Percentiles rank a stretch among this genome's conserved stretches.
Conservation (phyloP, 2,329 filamentous ascomycete species). For the Basipetospora chlamydospora region DNA sequence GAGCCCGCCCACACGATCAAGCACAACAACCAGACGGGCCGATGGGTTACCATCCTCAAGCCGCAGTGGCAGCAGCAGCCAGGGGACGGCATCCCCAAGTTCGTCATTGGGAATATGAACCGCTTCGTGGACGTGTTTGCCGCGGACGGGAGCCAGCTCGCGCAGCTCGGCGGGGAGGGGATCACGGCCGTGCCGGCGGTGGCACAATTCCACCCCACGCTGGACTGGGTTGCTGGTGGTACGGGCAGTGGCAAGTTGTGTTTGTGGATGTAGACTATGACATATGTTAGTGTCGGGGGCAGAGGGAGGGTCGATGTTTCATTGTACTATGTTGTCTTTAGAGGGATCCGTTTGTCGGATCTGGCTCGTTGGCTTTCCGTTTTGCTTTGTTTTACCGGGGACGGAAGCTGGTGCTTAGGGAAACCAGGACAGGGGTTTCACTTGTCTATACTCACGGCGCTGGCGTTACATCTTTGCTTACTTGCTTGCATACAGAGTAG, state of each 20-base stretch:
- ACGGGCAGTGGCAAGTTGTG: constrained; percentile 87
- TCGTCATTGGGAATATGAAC: constrained; percentile 95
- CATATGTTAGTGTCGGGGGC: too few species aligned
- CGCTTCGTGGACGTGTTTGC: constrained; percentile 88
- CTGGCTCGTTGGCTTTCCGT: too few species aligned
- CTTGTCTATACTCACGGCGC: too few species aligned
- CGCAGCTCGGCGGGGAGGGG: constrained; percentile 72
- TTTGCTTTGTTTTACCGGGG: too few species aligned
- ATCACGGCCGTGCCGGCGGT: constrained; percentile 93
- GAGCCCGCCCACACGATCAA: constrained; percentile 52
- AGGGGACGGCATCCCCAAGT: constrained; percentile 65
- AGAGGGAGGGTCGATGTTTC: too few species aligned
- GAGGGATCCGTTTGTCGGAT: too few species aligned
- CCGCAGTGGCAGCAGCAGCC: constrained; percentile 81
- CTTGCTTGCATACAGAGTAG: too few species aligned
- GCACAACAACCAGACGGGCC: constrained; percentile 92
- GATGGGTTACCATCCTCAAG: constrained; percentile 76
- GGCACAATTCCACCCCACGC: constrained; percentile 72
- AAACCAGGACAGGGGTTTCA: too few species aligned
- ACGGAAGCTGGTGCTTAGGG: too few species aligned
- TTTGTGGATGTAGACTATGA: constrained; percentile 59
- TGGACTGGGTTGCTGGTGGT: constrained; percentile 85
- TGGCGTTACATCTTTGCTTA: too few species aligned
- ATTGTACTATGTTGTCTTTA: too few species aligned
- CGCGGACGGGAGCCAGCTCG: constrained; percentile 69